Evolutionary conservation across 208 protist species (phyloP).

Genomic region (Leishmania lainsoni): DNA sequence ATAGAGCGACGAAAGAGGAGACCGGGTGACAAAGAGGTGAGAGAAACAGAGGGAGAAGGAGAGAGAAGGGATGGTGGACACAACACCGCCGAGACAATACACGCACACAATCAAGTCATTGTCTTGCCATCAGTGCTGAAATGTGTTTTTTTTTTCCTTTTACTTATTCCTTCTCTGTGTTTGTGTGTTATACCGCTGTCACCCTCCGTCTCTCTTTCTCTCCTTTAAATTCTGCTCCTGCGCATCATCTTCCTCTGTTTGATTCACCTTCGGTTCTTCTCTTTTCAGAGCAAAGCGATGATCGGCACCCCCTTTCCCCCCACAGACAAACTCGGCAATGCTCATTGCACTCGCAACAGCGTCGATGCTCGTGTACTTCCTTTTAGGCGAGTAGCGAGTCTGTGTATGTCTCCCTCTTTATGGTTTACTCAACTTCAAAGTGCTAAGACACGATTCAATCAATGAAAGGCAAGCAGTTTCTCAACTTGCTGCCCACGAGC

Average conservation of each 20-base stretch:
- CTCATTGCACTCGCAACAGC: neutral
- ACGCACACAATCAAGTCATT: neutral
- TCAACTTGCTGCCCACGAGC: neutral
- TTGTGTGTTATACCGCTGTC: neutral
- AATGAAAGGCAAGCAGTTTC: conserved; percentile 2
- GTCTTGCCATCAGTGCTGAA: neutral
- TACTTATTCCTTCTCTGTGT: neutral
- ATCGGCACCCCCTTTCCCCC: neutral
- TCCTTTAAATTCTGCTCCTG: neutral
- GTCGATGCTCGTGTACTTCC: neutral
- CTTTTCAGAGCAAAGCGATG: neutral
- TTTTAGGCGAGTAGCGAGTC: neutral
- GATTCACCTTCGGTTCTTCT: neutral
- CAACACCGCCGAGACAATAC: neutral
- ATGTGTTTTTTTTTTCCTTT: neutral
- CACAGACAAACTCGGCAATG: conserved; percentile 1
- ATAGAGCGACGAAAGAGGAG: neutral
- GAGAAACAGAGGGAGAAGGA: neutral
- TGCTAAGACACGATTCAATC: neutral
- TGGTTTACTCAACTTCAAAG: neutral
- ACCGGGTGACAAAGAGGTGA: neutral
- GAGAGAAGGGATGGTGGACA: neutral
- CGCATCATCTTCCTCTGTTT: neutral
- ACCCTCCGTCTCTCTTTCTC: neutral
- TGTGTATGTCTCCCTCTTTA: neutral